Conservation (phyloP, 345 rosid genomes). For the Lepidium aucheri region DNA sequence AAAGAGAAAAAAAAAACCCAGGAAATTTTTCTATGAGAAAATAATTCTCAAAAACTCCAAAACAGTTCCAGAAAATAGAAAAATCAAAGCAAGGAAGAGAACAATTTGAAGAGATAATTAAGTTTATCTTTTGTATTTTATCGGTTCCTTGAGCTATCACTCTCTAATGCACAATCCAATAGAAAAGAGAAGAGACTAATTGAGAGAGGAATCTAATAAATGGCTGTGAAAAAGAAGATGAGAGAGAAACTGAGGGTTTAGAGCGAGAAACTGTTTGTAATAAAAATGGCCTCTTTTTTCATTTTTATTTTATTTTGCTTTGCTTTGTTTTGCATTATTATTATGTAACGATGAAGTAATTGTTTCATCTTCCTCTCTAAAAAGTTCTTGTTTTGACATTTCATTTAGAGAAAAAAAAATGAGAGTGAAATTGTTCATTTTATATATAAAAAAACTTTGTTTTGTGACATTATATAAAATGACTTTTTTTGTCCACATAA, state of each 20-base stretch:
- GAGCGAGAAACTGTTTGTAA: conserved; percentile 29
- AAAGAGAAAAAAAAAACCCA: conserved; percentile 28
- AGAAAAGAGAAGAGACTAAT: conserved; percentile 36
- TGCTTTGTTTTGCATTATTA: conserved; percentile 3
- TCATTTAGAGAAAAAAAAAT: too few relatives aligned
- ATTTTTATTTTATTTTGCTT: neutral
- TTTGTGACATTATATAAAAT: neutral
- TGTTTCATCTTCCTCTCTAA: conserved; percentile 8
- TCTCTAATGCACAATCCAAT: conserved; percentile 43
- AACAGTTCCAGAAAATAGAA: conserved; percentile 5
- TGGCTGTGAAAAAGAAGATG: conserved; percentile 35
- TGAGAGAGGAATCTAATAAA: conserved; percentile 61
- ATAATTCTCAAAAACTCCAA: neutral
- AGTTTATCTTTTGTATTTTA: neutral
- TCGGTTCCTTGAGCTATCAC: conserved; percentile 41
- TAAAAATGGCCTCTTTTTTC: conserved; percentile 8
- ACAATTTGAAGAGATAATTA: conserved; percentile 5
- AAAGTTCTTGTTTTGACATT: neutral
- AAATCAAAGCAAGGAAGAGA: conserved; percentile 16
- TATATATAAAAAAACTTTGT: conserved; percentile 1
- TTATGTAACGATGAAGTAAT: conserved; percentile 13
- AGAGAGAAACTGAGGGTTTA: conserved; percentile 21
- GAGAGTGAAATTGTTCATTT: neutral
- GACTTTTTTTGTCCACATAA: neutral
- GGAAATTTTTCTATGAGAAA: conserved; percentile 14